Evolutionary conservation across 164 flowering plant genomes (phyloP).

Genomic region (Vitis rotundifolia): DNA sequence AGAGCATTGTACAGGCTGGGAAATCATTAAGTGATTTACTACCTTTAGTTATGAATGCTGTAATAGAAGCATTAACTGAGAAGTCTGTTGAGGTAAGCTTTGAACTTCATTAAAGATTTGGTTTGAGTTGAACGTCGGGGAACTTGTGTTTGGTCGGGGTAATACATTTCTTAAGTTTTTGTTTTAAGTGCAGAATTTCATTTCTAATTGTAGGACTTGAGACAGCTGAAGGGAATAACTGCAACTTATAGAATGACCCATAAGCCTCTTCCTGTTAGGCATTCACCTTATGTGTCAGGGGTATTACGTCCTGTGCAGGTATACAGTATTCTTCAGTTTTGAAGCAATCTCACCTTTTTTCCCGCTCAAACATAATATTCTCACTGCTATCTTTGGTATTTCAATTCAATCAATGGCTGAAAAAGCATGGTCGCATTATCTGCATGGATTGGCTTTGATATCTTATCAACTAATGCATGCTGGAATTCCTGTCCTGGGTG

Average conservation of each 20-base stretch:
- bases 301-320: conserved; percentile 87
- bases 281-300: conserved; percentile 87
- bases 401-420: not conserved
- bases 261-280: conserved; percentile 89
- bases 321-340: conserved; percentile 5
- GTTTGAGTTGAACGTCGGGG: not conserved
- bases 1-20: conserved; percentile 71
- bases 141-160: not conserved
- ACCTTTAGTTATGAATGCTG: conserved; percentile 55
- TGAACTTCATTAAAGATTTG: not conserved
- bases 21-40: conserved; percentile 52
- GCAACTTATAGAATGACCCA: conserved; percentile 93
- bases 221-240: conserved; percentile 87
- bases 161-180: no score
- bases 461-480: no score
- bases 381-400: no score
- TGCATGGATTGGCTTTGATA: no score
- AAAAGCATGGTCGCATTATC: no score
- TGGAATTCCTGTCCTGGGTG: no score
- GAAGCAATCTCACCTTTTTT: not conserved
- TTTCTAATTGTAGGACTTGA: conserved; percentile 57
- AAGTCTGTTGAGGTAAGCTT: conserved; percentile 80
- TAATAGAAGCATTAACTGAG: conserved; percentile 71
- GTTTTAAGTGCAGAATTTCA: no score
- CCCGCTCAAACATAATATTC: not conserved